A percentile compares a stretch with the other conserved stretches of the same genome.
These are phyloP conservation scores for Rhypophila decipiens DNA, from an alignment of 495 filamentous ascomycete species.

Conservation along the genomic window DNA sequence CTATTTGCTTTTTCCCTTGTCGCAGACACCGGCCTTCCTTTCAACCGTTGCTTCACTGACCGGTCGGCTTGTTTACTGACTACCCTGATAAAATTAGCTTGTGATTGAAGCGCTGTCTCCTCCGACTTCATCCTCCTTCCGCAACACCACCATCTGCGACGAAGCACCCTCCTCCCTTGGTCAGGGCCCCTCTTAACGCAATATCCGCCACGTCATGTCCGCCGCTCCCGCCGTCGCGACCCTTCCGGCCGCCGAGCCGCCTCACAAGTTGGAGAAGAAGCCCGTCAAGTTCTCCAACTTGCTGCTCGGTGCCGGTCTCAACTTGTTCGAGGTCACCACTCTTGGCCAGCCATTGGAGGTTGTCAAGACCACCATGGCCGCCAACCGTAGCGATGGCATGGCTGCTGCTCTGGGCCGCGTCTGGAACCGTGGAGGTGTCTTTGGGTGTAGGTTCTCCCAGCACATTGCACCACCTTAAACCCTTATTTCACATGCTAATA, in stretches of 20 bases:
- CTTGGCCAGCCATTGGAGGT: constrained; percentile 95
- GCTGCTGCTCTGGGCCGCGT: constrained; percentile 72
- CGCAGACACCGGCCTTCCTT: neutral
- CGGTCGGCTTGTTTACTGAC: too few species aligned
- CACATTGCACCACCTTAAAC: neutral
- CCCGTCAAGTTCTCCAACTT: constrained; percentile 99
- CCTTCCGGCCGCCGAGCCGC: constrained; percentile 44
- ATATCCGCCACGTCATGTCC: constrained; percentile 49
- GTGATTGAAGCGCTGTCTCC: too few species aligned
- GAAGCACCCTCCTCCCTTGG: constrained; percentile 87
- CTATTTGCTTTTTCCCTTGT: neutral
- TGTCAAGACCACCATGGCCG: constrained; percentile 98
- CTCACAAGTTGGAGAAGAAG: constrained; percentile 82
- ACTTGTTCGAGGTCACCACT: constrained; percentile 79
- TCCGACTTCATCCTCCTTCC: too few species aligned
- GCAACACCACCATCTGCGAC: constrained; percentile 58
- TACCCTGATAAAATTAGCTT: too few species aligned
- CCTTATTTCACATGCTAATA: too few species aligned
- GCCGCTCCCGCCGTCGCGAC: constrained; percentile 47
- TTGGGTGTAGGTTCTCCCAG: constrained; percentile 76
- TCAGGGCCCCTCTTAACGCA: constrained; percentile 68
- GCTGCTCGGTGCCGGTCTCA: constrained; percentile 90
- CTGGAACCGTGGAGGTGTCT: constrained; percentile 88
- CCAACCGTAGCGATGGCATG: constrained; percentile 87
- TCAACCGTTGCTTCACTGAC: constrained; percentile 12